phyloP scores from a whole-genome alignment of 352 stramenopile species.

The Elongisporangium anandrum region DNA sequence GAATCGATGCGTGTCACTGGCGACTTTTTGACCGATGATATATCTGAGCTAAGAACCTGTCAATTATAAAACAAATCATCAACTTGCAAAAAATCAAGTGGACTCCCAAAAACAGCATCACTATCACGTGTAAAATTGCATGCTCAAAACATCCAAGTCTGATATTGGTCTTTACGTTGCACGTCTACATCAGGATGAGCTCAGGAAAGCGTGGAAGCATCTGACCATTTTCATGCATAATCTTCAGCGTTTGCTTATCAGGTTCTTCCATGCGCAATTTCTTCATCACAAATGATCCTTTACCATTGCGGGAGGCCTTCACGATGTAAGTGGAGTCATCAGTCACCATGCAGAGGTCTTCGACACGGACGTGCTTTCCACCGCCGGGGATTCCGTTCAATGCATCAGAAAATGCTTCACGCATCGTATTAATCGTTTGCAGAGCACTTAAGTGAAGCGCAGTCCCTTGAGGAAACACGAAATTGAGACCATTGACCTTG shows the following conservation, averaged over 20 bases:
- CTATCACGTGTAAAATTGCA: no score
- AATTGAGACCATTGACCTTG: conserved; percentile 56
- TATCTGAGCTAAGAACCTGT: no score
- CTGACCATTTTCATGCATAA: conserved; percentile 17
- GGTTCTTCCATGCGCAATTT: conserved; percentile 36
- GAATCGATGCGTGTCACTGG: no score
- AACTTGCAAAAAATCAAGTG: no score
- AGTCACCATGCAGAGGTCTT: conserved; percentile 31
- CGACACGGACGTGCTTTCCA: conserved; percentile 20
- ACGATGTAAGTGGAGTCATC: conserved; percentile 43
- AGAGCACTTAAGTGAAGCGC: conserved; percentile 35
- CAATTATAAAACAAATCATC: no score
- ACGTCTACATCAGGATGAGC: conserved; percentile 17
- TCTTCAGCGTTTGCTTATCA: conserved; percentile 12
- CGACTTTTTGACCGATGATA: no score
- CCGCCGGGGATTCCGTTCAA: conserved; percentile 28
- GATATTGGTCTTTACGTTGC: not conserved
- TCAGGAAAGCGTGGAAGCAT: conserved; percentile 30
- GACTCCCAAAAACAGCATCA: no score
- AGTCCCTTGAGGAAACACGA: conserved; percentile 40
- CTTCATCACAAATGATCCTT: conserved; percentile 36
- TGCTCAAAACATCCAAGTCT: no score
- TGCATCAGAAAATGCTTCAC: conserved; percentile 46
- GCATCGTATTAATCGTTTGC: conserved; percentile 40
- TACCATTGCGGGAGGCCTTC: conserved; percentile 25